Conservation (phyloP, 257 asterid genomes). For the Ophiorrhiza pumila region DNA sequence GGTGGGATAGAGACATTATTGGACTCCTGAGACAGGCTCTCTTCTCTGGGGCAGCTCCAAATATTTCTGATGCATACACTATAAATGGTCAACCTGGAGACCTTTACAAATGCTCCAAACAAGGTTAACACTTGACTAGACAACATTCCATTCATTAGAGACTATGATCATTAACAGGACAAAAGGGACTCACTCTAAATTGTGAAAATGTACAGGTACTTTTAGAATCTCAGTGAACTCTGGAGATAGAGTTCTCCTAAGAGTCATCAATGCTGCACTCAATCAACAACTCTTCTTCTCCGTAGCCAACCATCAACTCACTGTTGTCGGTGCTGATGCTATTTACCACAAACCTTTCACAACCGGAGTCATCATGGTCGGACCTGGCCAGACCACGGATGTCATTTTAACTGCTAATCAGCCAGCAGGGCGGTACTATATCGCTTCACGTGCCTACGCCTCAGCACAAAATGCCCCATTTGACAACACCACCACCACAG, state of each 20-base stretch:
- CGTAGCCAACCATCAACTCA: slow-evolving; percentile 43
- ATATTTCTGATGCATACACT: slow-evolving; percentile 40
- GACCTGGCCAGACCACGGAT: slow-evolving; percentile 51
- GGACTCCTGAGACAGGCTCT: slow-evolving; percentile 29
- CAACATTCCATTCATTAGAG: not conserved
- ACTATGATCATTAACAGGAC: not conserved
- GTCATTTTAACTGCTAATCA: slow-evolving; percentile 39
- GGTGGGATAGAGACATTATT: slow-evolving; percentile 37
- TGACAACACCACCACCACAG: slow-evolving; percentile 48
- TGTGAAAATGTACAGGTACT: slow-evolving; percentile 24
- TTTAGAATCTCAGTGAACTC: slow-evolving; percentile 30
- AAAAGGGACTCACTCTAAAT: not conserved
- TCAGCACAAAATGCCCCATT: slow-evolving; percentile 38
- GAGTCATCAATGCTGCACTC: slow-evolving; percentile 43
- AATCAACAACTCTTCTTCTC: slow-evolving; percentile 42
- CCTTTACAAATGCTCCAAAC: slow-evolving; percentile 30
- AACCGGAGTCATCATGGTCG: slow-evolving; percentile 35
- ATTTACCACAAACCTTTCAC: slow-evolving; percentile 42
- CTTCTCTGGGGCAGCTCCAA: slow-evolving; percentile 34
- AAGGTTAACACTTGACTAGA: slow-evolving; percentile 22
- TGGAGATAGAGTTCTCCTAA: slow-evolving; percentile 29
- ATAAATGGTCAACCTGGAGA: slow-evolving; percentile 49
- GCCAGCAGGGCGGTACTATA: slow-evolving; percentile 21
- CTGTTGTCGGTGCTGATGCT: slow-evolving; percentile 48
- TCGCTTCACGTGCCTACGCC: slow-evolving; percentile 38